A percentile compares a stretch with the other conserved stretches of the same genome.
phyloP scores from a whole-genome alignment of 1,139 yeast genomes.

The Citeromyces siamensis region DNA sequence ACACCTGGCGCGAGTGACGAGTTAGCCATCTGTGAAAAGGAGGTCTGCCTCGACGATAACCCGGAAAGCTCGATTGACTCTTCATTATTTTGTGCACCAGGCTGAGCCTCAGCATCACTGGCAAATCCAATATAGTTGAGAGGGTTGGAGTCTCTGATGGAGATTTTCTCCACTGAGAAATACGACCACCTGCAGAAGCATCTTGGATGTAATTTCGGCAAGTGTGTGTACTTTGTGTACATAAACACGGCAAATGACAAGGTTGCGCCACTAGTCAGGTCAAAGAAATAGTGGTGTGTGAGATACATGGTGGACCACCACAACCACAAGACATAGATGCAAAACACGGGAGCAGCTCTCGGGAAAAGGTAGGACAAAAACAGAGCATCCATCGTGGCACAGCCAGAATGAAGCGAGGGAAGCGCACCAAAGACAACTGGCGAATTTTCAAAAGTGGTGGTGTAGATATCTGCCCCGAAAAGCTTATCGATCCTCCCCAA shows the following conservation, averaged over 20 bases:
- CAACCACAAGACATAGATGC: conserved; percentile 74
- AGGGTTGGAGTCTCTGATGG: conserved; percentile 4
- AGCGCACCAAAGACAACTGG: conserved; percentile 97
- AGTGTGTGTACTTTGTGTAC: conserved; percentile 56
- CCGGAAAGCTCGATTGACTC: neutral
- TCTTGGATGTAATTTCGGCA: conserved; percentile 55
- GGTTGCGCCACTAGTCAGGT: conserved; percentile 81
- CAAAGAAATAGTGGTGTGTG: conserved; percentile 91
- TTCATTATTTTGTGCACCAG: neutral
- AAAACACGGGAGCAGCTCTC: conserved; percentile 44
- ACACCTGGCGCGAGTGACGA: neutral
- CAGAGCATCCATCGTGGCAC: conserved; percentile 86
- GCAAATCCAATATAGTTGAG: neutral
- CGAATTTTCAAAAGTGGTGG: conserved; percentile 68
- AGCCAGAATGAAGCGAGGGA: conserved; percentile 92
- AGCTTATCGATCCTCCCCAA: conserved; percentile 76
- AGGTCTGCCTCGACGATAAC: neutral
- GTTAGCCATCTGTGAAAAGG: neutral
- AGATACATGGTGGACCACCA: conserved; percentile 99
- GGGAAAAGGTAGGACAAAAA: conserved; percentile 82
- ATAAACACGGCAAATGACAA: conserved; percentile 61
- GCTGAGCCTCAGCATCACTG: neutral
- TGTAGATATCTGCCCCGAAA: conserved; percentile 74
- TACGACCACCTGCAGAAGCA: conserved; percentile 86
- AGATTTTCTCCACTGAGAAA: conserved; percentile 7